Evolutionary conservation across 129 eudicot genomes (phyloP).

Genomic region (Lonicera japonica): DNA sequence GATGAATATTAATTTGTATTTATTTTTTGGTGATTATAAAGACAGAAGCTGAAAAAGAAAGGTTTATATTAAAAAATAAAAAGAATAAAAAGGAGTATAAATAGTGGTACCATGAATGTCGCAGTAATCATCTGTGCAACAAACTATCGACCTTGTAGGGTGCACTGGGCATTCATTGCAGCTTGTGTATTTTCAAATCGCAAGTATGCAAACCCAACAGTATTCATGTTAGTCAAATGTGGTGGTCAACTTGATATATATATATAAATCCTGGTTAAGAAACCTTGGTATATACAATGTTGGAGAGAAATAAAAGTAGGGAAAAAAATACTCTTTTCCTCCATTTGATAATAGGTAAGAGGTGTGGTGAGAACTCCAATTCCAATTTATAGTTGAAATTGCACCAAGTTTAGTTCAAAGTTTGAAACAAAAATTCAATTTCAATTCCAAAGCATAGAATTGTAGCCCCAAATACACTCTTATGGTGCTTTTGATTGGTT

Average conservation of each 20-base stretch:
- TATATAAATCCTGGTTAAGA: too few relatives aligned
- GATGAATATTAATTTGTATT: background rate
- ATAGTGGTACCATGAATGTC: conserved; percentile 53
- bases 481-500: too few relatives aligned
- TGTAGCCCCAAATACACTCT: too few relatives aligned
- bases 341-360: too few relatives aligned
- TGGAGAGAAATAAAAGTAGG: too few relatives aligned
- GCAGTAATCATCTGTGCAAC: conserved; percentile 92
- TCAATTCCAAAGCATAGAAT: too few relatives aligned
- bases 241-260: background rate
- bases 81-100: background rate
- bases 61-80: background rate
- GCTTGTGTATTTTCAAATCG: conserved; percentile 61
- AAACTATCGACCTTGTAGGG: conserved; percentile 88
- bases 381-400: too few relatives aligned
- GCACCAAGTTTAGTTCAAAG: too few relatives aligned
- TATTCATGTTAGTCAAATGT: conserved; percentile 37
- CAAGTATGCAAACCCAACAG: conserved; percentile 70
- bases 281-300: too few relatives aligned
- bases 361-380: too few relatives aligned
- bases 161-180: conserved; percentile 66
- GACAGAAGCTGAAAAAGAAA: background rate
- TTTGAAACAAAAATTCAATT: too few relatives aligned
- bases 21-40: background rate
- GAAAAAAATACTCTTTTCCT: too few relatives aligned